Evolutionary conservation across 2,329 filamentous ascomycete species (phyloP), one percentile per base, ranked within the genome.

Genomic region (Fusarium veterinarium): DNA sequence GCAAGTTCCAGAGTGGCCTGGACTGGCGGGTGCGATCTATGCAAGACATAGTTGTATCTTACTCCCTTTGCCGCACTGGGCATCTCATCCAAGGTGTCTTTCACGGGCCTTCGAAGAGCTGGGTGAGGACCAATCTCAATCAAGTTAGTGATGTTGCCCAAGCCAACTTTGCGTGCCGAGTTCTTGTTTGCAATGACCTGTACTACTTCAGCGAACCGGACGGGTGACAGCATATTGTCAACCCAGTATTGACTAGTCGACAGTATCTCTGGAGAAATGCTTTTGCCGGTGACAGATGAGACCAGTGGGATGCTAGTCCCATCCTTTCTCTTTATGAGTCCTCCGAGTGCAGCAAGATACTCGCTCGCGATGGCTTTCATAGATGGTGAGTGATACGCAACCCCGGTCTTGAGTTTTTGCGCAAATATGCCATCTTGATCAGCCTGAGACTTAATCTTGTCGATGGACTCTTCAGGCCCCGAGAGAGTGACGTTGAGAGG

Each of bases 351-450:
- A 3, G 76, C 75, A 7, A 81, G 72, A 63, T 87, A 87, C 11
- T 84, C 81, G 11, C 83, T 81, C 4, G 85, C 83, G 3, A 87
- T 80, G 6, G 81, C 75, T 35, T 83, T 81, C 85, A 88, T 87
- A 55, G 85, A 83, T 44, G 82, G 81, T 0, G 86, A 88, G 71
- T 88, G 86, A 41, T 88, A 88, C 1, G 86, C 86, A 2, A 83
- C 83, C 13, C 84, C 83, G 7, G 87, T 83, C 25, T 82, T 80
- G 2, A 87, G 80, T 5, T 82, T 82, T 31, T 82, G 80, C 30
- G 83, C 82, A 71, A 87, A 87, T 2, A 85, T 70, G 10, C 80
- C 78, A 46, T 84, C 81, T 35, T 82, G 81, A 33, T 84, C 79
- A 37, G 83, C 55, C 14, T 48, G 56, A 4, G 56, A 46, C 4